Percentiles rank a stretch among this genome's conserved stretches.
phyloP scores from a whole-genome alignment of 164 flowering plant genomes.

The Stephania cephalantha region DNA sequence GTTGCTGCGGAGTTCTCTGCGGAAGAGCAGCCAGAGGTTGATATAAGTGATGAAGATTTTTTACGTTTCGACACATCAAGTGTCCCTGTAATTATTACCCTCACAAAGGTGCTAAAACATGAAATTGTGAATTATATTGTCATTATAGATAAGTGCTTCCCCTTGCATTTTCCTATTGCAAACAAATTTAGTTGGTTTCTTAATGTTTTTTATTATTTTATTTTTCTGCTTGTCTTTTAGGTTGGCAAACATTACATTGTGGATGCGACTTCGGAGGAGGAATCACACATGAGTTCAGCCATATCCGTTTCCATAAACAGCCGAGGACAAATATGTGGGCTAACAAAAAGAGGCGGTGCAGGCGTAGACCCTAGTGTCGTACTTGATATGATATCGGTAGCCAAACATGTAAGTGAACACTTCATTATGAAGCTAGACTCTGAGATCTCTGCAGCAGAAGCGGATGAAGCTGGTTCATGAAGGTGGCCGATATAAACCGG shows the following conservation, averaged over 20 bases:
- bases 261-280: conserved; percentile 89
- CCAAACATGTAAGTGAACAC: conserved; percentile 68
- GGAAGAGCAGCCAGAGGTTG: conserved; percentile 78
- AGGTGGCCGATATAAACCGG: background rate
- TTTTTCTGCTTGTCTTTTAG: conserved; percentile 20
- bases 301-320: conserved; percentile 70
- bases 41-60: conserved; percentile 90
- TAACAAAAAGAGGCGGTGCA: conserved; percentile 80
- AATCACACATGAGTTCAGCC: conserved; percentile 94
- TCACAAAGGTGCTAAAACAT: conserved; percentile 60
- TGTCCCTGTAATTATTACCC: conserved; percentile 75
- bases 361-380: conserved; percentile 86
- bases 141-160: background rate
- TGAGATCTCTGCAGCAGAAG: conserved; percentile 84
- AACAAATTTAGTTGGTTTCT: background rate
- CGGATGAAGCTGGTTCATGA: conserved; percentile 43
- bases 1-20: conserved; percentile 46
- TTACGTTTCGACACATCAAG: conserved; percentile 82
- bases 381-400: conserved; percentile 90
- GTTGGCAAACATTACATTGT: conserved; percentile 86
- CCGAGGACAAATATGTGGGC: conserved; percentile 69
- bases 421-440: conserved; percentile 69
- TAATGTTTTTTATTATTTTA: background rate
- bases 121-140: background rate
- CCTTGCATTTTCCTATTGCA: background rate